A percentile compares a stretch with the other conserved stretches of the same genome.
Conservation (phyloP, 306 rosid species). For the Quercus bicolor region DNA sequence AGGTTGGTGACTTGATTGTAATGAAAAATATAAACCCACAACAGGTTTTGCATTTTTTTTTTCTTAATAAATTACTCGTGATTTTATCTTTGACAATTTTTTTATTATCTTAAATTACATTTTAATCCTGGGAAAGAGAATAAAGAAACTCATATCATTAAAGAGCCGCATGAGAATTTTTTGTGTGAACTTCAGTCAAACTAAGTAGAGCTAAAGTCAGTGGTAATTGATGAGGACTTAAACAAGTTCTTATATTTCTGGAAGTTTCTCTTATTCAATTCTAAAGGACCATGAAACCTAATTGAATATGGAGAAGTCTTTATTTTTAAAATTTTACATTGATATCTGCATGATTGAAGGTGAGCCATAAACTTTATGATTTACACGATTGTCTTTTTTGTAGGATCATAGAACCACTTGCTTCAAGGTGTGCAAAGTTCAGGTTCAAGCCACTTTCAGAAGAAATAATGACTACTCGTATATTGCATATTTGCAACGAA, state of each 20-base stretch:
- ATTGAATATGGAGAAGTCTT: background rate
- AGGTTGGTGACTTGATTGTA: background rate
- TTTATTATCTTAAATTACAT: background rate
- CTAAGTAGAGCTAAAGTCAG: background rate
- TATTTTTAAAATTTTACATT: background rate
- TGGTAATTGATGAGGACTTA: background rate
- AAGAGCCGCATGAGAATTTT: background rate
- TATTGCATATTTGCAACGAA: constrained; percentile 70
- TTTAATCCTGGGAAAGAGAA: background rate
- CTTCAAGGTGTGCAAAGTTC: constrained; percentile 95
- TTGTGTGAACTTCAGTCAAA: background rate
- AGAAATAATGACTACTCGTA: constrained; percentile 72
- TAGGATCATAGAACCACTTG: constrained; percentile 98
- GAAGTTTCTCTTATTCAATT: background rate
- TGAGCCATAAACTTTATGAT: constrained; percentile 11
- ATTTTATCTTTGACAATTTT: background rate
- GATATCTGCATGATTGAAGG: background rate
- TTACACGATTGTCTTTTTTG: constrained; percentile 14
- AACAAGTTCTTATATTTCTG: background rate
- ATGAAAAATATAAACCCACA: background rate
- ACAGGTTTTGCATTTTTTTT: background rate
- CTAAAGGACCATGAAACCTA: constrained; percentile 2
- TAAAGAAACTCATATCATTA: background rate
- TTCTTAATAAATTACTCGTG: background rate
- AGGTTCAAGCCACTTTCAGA: constrained; percentile 96